These are phyloP conservation scores for Solanum chacoense DNA, from an alignment of 305 asterid genomes.

Conservation along the genomic window DNA sequence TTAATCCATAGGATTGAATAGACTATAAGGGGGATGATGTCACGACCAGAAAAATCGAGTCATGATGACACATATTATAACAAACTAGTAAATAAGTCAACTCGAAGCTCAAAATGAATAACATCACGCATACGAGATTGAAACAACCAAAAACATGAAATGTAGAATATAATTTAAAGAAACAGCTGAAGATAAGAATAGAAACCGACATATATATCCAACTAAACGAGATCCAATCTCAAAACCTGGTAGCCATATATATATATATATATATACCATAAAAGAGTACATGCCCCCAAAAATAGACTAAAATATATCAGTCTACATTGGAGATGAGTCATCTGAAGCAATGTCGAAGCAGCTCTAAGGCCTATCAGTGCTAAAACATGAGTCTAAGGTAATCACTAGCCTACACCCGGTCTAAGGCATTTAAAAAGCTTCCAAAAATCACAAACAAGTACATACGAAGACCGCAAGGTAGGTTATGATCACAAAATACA, in stretches of 20 bases:
- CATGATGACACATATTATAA: too few species aligned
- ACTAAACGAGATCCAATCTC: background rate
- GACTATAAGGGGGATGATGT: background rate
- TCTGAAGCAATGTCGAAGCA: background rate
- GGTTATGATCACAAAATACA: background rate
- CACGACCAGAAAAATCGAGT: background rate
- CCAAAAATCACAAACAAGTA: background rate
- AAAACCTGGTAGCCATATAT: background rate
- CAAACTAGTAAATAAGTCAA: background rate
- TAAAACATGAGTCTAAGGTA: background rate
- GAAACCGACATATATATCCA: background rate
- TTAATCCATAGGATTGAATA: background rate
- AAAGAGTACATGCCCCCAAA: background rate
- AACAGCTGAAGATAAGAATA: background rate
- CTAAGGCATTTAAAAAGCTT: background rate
- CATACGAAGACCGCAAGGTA: background rate
- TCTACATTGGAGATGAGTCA: background rate
- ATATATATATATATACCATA: too few species aligned
- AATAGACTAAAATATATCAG: background rate
- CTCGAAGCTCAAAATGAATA: background rate
- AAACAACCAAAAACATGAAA: background rate
- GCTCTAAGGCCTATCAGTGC: background rate
- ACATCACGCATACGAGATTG: background rate
- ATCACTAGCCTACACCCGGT: background rate
- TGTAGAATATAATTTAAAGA: background rate